These are phyloP conservation scores for Penicillium manginii DNA, from an alignment of 495 filamentous ascomycete genomes.

Conservation along the genomic window DNA sequence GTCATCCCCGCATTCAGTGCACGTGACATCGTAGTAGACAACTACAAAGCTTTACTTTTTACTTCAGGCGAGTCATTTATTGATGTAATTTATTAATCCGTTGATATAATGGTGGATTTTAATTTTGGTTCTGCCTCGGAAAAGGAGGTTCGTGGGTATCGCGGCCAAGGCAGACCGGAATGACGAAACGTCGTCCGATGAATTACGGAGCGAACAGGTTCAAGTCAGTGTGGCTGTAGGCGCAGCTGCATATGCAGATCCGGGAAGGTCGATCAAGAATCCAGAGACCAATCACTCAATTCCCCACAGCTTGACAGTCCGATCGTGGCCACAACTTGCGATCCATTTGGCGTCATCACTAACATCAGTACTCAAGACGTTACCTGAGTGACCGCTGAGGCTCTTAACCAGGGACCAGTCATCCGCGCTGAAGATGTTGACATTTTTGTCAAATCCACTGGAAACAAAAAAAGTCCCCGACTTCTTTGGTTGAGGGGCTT, in stretches of 20 bases:
- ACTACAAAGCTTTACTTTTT: too few relatives aligned
- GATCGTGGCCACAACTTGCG: slow-evolving; percentile 88
- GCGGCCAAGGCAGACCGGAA: background rate
- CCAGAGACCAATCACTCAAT: slow-evolving; percentile 62
- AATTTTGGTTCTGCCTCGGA: background rate
- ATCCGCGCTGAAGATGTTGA: slow-evolving; percentile 94
- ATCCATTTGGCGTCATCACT: slow-evolving; percentile 88
- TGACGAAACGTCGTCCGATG: background rate
- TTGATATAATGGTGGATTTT: background rate
- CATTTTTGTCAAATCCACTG: slow-evolving; percentile 91
- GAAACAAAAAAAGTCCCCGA: slow-evolving; percentile 89
- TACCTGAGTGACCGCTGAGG: slow-evolving; percentile 86
- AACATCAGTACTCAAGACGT: slow-evolving; percentile 87
- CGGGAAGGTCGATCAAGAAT: background rate
- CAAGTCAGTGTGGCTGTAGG: too few relatives aligned
- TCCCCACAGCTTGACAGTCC: slow-evolving; percentile 96
- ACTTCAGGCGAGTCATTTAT: too few relatives aligned
- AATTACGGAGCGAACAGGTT: background rate
- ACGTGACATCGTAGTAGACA: slow-evolving; percentile 16
- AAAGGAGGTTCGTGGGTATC: background rate
- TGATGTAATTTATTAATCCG: background rate
- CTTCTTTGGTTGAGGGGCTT: slow-evolving; percentile 55
- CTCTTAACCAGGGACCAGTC: slow-evolving; percentile 92
- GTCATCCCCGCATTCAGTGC: slow-evolving; percentile 22
- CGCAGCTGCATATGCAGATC: background rate